Evolutionary conservation across 495 filamentous ascomycete genomes (phyloP).

Genomic region (Hypoxylon perforatum): DNA sequence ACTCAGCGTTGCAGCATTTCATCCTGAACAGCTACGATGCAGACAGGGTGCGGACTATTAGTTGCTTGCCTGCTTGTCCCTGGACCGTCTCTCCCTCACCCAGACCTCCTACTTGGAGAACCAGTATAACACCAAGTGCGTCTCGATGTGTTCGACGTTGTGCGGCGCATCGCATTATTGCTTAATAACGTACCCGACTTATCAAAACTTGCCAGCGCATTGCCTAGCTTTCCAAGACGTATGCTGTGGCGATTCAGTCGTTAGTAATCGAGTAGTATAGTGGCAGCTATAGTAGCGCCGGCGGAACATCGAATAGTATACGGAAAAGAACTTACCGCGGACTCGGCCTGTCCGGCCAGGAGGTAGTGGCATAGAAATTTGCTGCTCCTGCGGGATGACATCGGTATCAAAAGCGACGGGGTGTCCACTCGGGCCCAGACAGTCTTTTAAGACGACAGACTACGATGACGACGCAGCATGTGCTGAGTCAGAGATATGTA

Average conservation of each 20-base stretch:
- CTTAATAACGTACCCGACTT: conserved; percentile 19
- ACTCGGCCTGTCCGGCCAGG: conserved; percentile 11
- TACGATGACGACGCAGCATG: conserved; percentile 9
- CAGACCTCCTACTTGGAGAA: conserved; percentile 32
- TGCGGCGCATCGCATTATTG: conserved; percentile 25
- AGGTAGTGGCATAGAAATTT: not conserved
- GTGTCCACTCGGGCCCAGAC: not conserved
- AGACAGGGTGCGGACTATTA: conserved; percentile 24
- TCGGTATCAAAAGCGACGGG: conserved; percentile 25
- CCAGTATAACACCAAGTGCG: conserved; percentile 25
- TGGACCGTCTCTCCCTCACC: not conserved
- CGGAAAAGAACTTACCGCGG: not conserved
- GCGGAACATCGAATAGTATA: not conserved
- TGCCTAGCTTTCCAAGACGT: not conserved
- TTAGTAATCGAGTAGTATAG: too few relatives aligned
- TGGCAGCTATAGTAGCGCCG: not conserved
- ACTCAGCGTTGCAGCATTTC: conserved; percentile 16
- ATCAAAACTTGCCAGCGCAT: conserved; percentile 39
- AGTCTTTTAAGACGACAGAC: not conserved
- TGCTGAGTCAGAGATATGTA: conserved; percentile 27
- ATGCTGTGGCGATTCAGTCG: conserved; percentile 23
- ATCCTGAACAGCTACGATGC: conserved; percentile 12
- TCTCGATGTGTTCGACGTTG: conserved; percentile 33
- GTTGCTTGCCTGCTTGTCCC: conserved; percentile 6
- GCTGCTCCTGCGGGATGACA: conserved; percentile 25